Evolutionary conservation across 2,329 filamentous ascomycete genomes (phyloP), one percentile per base, ranked within the genome.

Genomic region (Fusarium sp.): DNA sequence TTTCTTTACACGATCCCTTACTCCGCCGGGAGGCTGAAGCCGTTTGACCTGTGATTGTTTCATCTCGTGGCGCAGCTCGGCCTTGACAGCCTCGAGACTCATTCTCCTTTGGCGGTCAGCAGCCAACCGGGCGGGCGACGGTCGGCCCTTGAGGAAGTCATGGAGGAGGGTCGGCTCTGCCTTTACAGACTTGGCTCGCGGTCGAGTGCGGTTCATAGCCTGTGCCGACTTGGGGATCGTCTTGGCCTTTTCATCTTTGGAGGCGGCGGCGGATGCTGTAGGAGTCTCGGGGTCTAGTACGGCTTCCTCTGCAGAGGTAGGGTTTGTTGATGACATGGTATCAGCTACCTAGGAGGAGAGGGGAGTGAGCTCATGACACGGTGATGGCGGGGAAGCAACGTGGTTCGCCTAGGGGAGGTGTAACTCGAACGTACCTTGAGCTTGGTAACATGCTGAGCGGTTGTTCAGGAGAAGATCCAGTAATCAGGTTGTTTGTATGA

Each of bases 1-100:
- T 79, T 90, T 87, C 72, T 90, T 90, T 58, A 97, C 92, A 74
- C 93, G 89, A 71, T 92, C 91, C 67, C 87, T 87, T 51, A 96
- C 91, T n/a, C 87, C 87, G 4, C 86, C 86, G 0, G 88, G 91
- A 75, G 82, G 87, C 79, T 82, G 89, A 72, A 88, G 83, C 79
- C 82, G 88, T 77, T 80, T 84, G 57, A 85, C 87, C n/a, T 84
- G 79, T 6, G 82, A 86, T 70, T 89, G 82, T 57, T 85, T 85
- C 86, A 88, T 88, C 71, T 87, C 85, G 38, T 81, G 79, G 20
- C 80, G 78, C 61, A 83, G 60, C 69, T 83, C 81, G 33, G 84
- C 83, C 81, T 90, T 85, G 74, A 88, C 82, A 65, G 85, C 77
- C 79, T 91, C 85, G 71, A 88, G 78, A 72, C 85, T 87, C 79